Evolutionary conservation across 306 rosid genomes (phyloP).

Genomic region (Begonia loranthoides): DNA sequence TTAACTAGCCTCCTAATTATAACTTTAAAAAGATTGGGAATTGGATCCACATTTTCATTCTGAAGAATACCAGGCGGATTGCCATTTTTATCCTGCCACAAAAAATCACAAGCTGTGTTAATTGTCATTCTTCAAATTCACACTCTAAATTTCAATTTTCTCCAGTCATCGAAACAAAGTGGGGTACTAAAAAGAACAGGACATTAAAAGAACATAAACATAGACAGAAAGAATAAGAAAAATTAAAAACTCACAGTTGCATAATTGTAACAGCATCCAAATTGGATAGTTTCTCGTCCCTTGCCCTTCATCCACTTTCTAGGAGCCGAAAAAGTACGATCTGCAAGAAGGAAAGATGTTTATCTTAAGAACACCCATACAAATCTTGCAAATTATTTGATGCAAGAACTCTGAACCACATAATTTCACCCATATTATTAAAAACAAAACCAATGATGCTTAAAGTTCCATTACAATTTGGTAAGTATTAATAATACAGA

Average conservation of each 20-base stretch:
- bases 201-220: neutral
- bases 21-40: slow-evolving; percentile 85
- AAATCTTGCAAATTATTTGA: no score
- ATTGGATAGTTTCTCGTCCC: slow-evolving; percentile 89
- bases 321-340: slow-evolving; percentile 74
- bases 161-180: slow-evolving; percentile 2
- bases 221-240: neutral
- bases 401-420: no score
- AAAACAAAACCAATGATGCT: no score
- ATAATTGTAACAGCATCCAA: slow-evolving; percentile 95
- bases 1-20: slow-evolving; percentile 67
- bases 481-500: no score
- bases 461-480: no score
- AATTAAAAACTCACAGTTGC: slow-evolving; percentile 40
- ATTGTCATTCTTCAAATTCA: slow-evolving; percentile 43
- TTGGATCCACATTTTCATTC: slow-evolving; percentile 42
- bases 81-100: slow-evolving; percentile 70
- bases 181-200: neutral
- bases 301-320: slow-evolving; percentile 95
- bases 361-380: neutral
- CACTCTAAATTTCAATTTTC: neutral
- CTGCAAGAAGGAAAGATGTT: slow-evolving; percentile 34
- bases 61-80: slow-evolving; percentile 88
- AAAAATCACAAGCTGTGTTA: neutral
- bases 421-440: no score